Evolutionary conservation across 2,329 filamentous ascomycete species (phyloP), one percentile per base, ranked within the genome.

Genomic region (Trichophyton verrucosum): DNA sequence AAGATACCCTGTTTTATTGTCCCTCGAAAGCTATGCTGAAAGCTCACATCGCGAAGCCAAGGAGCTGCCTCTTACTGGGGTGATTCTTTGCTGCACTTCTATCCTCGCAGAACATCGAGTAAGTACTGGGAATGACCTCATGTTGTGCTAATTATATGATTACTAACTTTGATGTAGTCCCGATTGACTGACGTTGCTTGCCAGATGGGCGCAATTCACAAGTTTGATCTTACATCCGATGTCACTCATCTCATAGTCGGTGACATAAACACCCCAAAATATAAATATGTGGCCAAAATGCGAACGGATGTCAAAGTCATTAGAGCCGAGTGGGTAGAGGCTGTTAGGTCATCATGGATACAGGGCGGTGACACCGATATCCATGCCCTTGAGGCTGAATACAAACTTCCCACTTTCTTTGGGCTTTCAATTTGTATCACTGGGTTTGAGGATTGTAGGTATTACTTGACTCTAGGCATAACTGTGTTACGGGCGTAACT

Each of bases 221-320:
- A 88, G 68, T 87, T 91, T 73, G 91, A 99, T 73, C 83, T 99
- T 51, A 97, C 91, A n/a, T 89, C 88, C 61, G 90, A 96, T 72
- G 90, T 95, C 56, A 97, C 94, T 3, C 94, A 99, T 76, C 84
- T 99, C 55, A 82, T 99, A 64, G 89, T 96, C 64, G 94, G 91
- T 72, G 86, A 88, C 68, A 88, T 90, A 68, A 84, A 92, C 71
- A 97, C 92, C 0, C 84, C 88, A 57, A 99, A 99, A 74, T 99
- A 99, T 75, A 87, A 86, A 73, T 96, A 95, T 78, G 92, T 97
- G 69, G 94, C 92, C 60, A 89, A 86, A 70, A 88, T 92, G 72
- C 83, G 94, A 59, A 85, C 87, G 56, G 94, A 99, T 69, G 86
- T 99, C 69, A 85, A 84, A 70, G 86, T 91, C 57, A 86, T 99